Evolutionary conservation across 331 rosid genomes (phyloP).

Genomic region (Pyrus hybrid): DNA sequence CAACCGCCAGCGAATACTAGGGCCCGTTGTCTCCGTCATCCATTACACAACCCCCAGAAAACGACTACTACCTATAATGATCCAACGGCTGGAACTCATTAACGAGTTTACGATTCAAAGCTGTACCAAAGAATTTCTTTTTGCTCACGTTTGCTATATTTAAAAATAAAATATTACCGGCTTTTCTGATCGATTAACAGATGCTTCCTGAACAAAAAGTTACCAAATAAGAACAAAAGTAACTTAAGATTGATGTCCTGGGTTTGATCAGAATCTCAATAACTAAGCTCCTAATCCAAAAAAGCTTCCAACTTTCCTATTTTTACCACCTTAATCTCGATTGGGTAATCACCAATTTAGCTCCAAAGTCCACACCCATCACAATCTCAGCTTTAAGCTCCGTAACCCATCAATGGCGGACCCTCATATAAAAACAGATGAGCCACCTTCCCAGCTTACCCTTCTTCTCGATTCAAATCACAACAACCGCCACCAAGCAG

Average conservation of each 20-base stretch:
- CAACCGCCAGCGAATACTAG: background rate
- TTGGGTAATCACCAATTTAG: conserved; percentile 5
- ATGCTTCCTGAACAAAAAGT: background rate
- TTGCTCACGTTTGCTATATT: too few relatives aligned
- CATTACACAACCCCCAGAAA: background rate
- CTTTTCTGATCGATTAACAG: background rate
- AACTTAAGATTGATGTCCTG: background rate
- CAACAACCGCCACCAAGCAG: conserved; percentile 1
- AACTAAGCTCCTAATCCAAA: background rate
- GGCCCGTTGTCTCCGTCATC: conserved; percentile 14
- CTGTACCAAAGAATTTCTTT: too few relatives aligned
- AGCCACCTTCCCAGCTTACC: conserved; percentile 16
- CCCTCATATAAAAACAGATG: conserved; percentile 17
- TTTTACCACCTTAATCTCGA: background rate
- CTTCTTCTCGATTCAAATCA: conserved; percentile 25
- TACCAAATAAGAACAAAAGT: background rate
- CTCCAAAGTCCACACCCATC: background rate
- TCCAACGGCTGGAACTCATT: too few relatives aligned
- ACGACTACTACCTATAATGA: too few relatives aligned
- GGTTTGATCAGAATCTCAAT: background rate
- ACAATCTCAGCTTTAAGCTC: background rate
- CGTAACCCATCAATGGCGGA: conserved; percentile 15
- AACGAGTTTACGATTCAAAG: too few relatives aligned
- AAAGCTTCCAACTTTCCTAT: background rate
- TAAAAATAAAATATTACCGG: background rate